Evolutionary conservation across 805 yeast species (phyloP).

Genomic region (Schwanniomyces sp.): DNA sequence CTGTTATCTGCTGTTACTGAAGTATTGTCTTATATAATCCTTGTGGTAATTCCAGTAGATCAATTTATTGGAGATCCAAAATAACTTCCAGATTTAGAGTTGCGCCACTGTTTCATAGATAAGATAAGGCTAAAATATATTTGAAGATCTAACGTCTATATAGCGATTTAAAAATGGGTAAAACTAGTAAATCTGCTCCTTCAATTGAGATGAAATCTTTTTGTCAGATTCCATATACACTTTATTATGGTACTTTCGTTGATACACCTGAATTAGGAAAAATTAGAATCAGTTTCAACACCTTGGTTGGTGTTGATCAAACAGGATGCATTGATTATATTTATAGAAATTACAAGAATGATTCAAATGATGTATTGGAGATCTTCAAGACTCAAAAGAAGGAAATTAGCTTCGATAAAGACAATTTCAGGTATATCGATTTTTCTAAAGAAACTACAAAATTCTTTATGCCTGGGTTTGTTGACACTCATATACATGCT

Average conservation of each 20-base stretch:
- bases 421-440: conserved; percentile 21
- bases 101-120: neutral
- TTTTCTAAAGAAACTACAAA: conserved; percentile 34
- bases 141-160: neutral
- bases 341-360: conserved; percentile 13
- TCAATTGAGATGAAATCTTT: conserved; percentile 9
- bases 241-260: conserved; percentile 68
- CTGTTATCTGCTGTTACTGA: neutral
- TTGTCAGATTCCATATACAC: conserved; percentile 29
- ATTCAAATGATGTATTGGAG: conserved; percentile 5
- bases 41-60: neutral
- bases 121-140: neutral
- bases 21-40: neutral
- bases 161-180: neutral
- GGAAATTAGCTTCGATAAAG: neutral
- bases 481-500: conserved; percentile 48
- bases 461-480: conserved; percentile 62
- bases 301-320: conserved; percentile 62
- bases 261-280: conserved; percentile 66
- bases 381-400: conserved; percentile 14
- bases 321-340: conserved; percentile 54
- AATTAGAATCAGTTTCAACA: conserved; percentile 54
- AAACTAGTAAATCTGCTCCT: neutral
- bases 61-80: neutral
- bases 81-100: neutral